Evolutionary conservation across 2,329 filamentous ascomycete species (phyloP).

Genomic region (Elsinoe perseae): DNA sequence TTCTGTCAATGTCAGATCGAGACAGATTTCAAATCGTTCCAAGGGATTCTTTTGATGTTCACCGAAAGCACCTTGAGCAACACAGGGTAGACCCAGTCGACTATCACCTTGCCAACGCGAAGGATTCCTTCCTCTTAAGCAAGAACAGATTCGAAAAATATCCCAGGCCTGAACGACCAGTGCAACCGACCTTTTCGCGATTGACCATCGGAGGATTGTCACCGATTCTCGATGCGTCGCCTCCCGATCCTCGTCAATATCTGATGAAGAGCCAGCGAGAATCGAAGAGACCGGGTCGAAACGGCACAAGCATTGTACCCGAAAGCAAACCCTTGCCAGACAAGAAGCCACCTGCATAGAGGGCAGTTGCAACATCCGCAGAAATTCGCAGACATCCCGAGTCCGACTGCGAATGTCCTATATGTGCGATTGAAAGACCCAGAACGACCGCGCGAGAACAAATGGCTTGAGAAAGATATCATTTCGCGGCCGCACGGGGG

Average conservation of each 20-base stretch:
- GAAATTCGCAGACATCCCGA: slow-evolving; percentile 21
- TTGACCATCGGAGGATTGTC: slow-evolving; percentile 21
- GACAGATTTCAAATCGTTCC: neutral
- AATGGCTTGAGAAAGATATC: slow-evolving; percentile 20
- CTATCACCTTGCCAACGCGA: slow-evolving; percentile 21
- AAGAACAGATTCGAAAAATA: slow-evolving; percentile 24
- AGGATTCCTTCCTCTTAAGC: slow-evolving; percentile 26
- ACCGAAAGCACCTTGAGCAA: slow-evolving; percentile 21
- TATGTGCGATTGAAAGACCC: slow-evolving; percentile 23
- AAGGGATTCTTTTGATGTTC: slow-evolving; percentile 27
- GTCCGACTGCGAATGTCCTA: slow-evolving; percentile 23
- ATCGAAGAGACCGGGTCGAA: neutral
- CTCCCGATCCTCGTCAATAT: slow-evolving; percentile 20
- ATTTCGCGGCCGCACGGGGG: neutral
- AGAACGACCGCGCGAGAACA: slow-evolving; percentile 16
- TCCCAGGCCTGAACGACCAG: slow-evolving; percentile 15
- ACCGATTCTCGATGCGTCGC: slow-evolving; percentile 27
- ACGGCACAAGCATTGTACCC: slow-evolving; percentile 5
- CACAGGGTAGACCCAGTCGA: slow-evolving; percentile 19
- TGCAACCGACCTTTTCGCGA: slow-evolving; percentile 19
- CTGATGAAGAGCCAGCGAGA: neutral
- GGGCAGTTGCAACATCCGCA: slow-evolving; percentile 29
- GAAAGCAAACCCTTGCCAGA: slow-evolving; percentile 52
- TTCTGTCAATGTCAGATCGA: neutral
- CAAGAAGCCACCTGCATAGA: slow-evolving; percentile 55